Evolutionary conservation across 2,329 filamentous ascomycete species (phyloP).

Genomic region (Teratosphaeriaceae sp.): DNA sequence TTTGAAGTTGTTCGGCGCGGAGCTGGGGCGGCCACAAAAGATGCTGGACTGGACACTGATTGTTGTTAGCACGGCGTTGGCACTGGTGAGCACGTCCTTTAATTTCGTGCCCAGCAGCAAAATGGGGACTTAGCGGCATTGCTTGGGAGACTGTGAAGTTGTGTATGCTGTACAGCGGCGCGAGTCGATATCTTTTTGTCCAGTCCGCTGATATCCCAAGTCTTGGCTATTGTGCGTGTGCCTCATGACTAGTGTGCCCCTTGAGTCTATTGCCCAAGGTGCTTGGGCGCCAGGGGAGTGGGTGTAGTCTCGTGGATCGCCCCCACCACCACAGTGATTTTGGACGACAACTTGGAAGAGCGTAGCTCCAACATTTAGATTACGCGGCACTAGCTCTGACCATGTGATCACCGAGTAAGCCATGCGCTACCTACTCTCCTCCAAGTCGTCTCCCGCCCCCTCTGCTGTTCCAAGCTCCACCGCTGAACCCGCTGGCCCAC

Average conservation of each 20-base stretch:
- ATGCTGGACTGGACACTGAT: conserved; percentile 63
- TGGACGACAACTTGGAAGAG: too few species aligned
- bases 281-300: too few species aligned
- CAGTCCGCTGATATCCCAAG: too few species aligned
- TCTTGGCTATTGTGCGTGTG: too few species aligned
- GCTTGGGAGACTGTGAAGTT: neutral
- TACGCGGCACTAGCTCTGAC: too few species aligned
- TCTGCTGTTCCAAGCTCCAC: conserved; percentile 10
- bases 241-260: too few species aligned
- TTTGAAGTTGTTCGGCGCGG: conserved; percentile 75
- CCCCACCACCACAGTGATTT: too few species aligned
- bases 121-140: conserved; percentile 5
- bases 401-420: too few species aligned
- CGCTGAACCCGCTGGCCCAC: conserved; percentile 27
- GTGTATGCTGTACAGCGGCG: neutral
- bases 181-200: too few species aligned
- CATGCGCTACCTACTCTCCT: neutral
- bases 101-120: conserved; percentile 73
- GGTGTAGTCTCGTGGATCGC: too few species aligned
- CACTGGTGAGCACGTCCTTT: conserved; percentile 73
- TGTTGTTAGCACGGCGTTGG: conserved; percentile 61
- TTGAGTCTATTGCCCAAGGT: too few species aligned
- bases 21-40: conserved; percentile 59
- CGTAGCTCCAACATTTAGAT: too few species aligned
- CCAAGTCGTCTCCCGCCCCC: neutral